Conservation (phyloP, 2,329 filamentous ascomycete species). For the Ceratocystis alfenasii region DNA sequence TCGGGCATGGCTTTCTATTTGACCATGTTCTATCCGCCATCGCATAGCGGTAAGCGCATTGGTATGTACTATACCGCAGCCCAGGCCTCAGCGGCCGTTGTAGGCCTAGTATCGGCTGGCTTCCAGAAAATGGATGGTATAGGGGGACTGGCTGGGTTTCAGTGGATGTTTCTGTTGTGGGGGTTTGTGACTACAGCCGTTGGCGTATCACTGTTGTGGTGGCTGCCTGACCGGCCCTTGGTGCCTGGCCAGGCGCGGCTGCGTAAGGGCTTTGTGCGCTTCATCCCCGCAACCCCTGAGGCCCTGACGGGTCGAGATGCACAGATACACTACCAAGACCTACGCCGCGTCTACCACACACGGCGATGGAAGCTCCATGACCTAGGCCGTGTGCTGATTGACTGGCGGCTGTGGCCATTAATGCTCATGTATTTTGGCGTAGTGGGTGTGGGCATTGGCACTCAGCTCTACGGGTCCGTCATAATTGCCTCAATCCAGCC, state of each 20-base stretch:
- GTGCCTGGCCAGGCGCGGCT: constrained; percentile 53
- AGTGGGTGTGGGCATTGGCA: constrained; percentile 82
- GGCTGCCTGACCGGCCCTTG: constrained; percentile 74
- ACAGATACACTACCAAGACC: constrained; percentile 67
- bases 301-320: constrained; percentile 68
- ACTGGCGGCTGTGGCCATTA: constrained; percentile 82
- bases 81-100: constrained; percentile 78
- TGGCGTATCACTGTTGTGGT: constrained; percentile 68
- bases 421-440: constrained; percentile 90
- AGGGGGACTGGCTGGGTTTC: constrained; percentile 65
- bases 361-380: constrained; percentile 62
- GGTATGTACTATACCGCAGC: constrained; percentile 82
- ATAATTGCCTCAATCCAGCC: constrained; percentile 74
- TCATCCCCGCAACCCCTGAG: constrained; percentile 56
- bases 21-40: constrained; percentile 82
- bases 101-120: constrained; percentile 77
- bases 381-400: constrained; percentile 56
- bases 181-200: constrained; percentile 62
- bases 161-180: constrained; percentile 89
- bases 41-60: constrained; percentile 74
- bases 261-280: constrained; percentile 44
- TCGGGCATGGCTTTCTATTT: constrained; percentile 90
- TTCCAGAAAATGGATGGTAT: constrained; percentile 83
- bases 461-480: constrained; percentile 75
- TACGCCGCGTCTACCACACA: constrained; percentile 67